Percentiles rank a stretch among this genome's conserved stretches.
Conservation (phyloP, 805 yeast genomes). For the Pichia scutulata region DNA sequence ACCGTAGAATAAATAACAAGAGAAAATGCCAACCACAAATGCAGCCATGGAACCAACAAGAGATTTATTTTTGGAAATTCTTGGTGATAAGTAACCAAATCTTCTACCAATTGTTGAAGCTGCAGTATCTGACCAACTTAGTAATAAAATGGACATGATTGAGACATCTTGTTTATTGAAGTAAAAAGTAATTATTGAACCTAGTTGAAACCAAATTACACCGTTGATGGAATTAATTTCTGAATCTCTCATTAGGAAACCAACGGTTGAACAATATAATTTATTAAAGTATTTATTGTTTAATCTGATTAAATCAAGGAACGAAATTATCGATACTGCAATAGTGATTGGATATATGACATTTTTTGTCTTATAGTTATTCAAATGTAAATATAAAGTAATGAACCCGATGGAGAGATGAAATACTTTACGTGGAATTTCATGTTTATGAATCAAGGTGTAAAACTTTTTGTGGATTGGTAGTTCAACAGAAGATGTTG, state of each 20-base stretch:
- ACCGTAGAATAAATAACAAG: constrained; percentile 67
- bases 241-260: constrained; percentile 76
- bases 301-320: constrained; percentile 65
- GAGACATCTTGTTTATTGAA: constrained; percentile 75
- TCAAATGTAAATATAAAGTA: constrained; percentile 64
- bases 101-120: constrained; percentile 90
- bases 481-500: neutral
- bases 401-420: constrained; percentile 87
- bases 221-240: constrained; percentile 77
- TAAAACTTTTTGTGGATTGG: constrained; percentile 25
- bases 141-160: constrained; percentile 63
- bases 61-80: constrained; percentile 66
- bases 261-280: constrained; percentile 57
- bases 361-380: constrained; percentile 46
- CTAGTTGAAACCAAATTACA: constrained; percentile 78
- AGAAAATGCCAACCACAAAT: constrained; percentile 57
- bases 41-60: constrained; percentile 91
- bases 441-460: constrained; percentile 50
- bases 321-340: constrained; percentile 48
- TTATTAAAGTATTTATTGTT: constrained; percentile 53
- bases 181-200: constrained; percentile 62
- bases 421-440: constrained; percentile 78
- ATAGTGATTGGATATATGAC: constrained; percentile 54
- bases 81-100: constrained; percentile 78
- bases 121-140: constrained; percentile 97